These are phyloP conservation scores for Fraxinus baroniana DNA, from an alignment of 305 asterid species.

Conservation along the genomic window DNA sequence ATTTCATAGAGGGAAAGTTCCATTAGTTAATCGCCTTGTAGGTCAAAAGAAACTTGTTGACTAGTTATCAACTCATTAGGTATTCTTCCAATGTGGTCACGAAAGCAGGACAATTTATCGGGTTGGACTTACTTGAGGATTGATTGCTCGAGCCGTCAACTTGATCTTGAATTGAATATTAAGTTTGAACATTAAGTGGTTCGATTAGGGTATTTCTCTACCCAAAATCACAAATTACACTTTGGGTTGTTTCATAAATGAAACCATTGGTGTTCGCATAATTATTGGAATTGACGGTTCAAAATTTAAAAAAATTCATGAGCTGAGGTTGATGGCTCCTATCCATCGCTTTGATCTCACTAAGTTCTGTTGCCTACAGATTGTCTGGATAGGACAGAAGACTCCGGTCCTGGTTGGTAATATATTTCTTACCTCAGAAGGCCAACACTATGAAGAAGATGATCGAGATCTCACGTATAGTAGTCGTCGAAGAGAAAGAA, in stretches of 20 bases:
- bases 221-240: not conserved
- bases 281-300: not conserved
- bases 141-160: not conserved
- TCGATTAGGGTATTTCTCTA: not conserved
- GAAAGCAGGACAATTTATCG: not conserved
- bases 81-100: not conserved
- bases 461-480: not conserved
- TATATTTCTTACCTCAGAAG: not conserved
- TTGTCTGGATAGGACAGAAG: not conserved
- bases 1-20: not conserved
- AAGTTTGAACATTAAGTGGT: not conserved
- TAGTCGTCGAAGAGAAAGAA: not conserved
- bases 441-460: not conserved
- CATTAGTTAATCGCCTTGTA: not conserved
- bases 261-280: not conserved
- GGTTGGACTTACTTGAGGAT: not conserved
- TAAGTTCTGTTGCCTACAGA: not conserved
- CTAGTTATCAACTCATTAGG: not conserved
- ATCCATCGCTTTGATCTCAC: not conserved
- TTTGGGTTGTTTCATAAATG: not conserved
- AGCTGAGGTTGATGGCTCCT: not conserved
- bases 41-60: not conserved
- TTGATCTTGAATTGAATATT: not conserved
- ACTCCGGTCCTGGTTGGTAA: too few species aligned
- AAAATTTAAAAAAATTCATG: not conserved